Evolutionary conservation across 306 rosid genomes (phyloP).

Genomic region (Ammopiptanthus mongolicus): DNA sequence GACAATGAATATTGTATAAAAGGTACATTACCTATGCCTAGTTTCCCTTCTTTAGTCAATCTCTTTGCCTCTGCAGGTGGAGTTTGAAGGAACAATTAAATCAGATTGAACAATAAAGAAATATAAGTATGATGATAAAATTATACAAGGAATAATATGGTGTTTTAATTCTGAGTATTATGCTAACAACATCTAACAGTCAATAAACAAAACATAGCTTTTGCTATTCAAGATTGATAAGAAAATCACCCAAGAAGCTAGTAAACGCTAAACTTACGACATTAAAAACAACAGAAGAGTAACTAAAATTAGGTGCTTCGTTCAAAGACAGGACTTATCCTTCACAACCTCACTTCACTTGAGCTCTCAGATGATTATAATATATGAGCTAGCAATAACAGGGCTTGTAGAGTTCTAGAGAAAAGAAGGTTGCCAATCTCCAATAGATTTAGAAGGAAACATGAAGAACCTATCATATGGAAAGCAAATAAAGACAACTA

Average conservation of each 20-base stretch:
- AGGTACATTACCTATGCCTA: slow-evolving; percentile 39
- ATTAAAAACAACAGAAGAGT: not conserved
- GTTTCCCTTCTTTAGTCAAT: not conserved
- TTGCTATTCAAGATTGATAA: not conserved
- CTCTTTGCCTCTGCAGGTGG: slow-evolving; percentile 10
- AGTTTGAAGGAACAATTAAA: slow-evolving; percentile 7
- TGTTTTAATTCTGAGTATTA: not conserved
- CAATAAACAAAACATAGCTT: not conserved
- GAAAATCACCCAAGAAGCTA: not conserved
- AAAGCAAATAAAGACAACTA: not conserved
- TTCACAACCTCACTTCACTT: not conserved
- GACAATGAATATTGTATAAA: not conserved
- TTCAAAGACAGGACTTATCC: not conserved
- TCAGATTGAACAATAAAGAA: not conserved
- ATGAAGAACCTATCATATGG: not conserved
- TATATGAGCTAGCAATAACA: not conserved
- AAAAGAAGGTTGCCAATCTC: not conserved
- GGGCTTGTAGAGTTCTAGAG: not conserved
- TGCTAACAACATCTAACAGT: not conserved
- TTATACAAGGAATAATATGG: not conserved
- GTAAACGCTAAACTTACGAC: not conserved
- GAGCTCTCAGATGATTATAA: not conserved
- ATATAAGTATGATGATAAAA: not conserved
- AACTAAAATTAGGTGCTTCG: not conserved
- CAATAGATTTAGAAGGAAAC: not conserved